These are phyloP conservation scores for Stenogyne calaminthoides DNA, from an alignment of 305 asterid species.

Conservation along the genomic window DNA sequence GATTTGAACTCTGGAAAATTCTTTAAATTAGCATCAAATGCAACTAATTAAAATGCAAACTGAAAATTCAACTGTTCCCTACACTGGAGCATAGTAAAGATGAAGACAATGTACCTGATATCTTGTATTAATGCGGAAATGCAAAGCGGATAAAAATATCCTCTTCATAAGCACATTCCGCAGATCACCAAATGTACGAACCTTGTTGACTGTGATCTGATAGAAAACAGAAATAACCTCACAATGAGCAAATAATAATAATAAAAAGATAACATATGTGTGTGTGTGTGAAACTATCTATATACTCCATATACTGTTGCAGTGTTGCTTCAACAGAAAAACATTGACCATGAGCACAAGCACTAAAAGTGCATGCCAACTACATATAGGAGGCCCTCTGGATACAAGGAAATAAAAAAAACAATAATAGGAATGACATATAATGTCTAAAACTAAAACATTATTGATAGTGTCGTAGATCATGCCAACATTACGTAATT, in stretches of 20 bases:
- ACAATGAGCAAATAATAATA: slow-evolving; percentile 14
- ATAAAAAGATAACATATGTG: not conserved
- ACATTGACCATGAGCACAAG: slow-evolving; percentile 18
- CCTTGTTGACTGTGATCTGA: slow-evolving; percentile 96
- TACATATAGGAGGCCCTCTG: slow-evolving; percentile 24
- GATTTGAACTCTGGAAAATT: slow-evolving; percentile 89
- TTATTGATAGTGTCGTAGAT: slow-evolving; percentile 10
- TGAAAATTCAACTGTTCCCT: slow-evolving; percentile 11
- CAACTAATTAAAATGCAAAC: slow-evolving; percentile 21
- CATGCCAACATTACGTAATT: slow-evolving; percentile 5
- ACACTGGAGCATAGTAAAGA: slow-evolving; percentile 19
- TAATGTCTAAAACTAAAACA: not conserved
- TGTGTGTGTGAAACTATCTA: not conserved
- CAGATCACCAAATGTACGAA: slow-evolving; percentile 77
- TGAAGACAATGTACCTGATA: slow-evolving; percentile 71
- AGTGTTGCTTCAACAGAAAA: not conserved
- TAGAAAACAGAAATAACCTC: slow-evolving; percentile 32
- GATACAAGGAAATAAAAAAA: slow-evolving; percentile 18
- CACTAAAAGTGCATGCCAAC: slow-evolving; percentile 14
- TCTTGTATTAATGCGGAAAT: slow-evolving; percentile 97
- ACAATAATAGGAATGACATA: not conserved
- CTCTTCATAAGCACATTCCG: slow-evolving; percentile 99
- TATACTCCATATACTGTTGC: not conserved
- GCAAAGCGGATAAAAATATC: slow-evolving; percentile 97
- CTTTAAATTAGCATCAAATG: slow-evolving; percentile 38